phyloP scores from a whole-genome alignment of 345 rosid species.

The Capsella bursapastoris region DNA sequence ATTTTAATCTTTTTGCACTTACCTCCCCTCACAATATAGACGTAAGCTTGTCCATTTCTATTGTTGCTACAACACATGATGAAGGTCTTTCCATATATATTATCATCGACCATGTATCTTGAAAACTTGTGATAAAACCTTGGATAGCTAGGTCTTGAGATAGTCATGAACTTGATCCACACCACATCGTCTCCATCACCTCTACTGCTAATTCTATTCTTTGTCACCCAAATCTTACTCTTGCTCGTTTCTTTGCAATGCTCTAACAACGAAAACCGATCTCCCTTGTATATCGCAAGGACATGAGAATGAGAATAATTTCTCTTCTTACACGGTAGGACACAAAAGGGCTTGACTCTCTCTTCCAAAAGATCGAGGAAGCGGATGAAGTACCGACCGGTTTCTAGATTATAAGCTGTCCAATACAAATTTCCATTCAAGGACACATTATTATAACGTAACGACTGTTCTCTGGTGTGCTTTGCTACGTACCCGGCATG shows the following conservation, averaged over 20 bases:
- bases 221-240: conserved; percentile 15
- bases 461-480: not conserved
- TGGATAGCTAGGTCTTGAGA: conserved; percentile 1
- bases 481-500: not conserved
- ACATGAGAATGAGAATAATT: not conserved
- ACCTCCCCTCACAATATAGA: not conserved
- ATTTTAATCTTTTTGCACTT: not conserved
- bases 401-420: conserved; percentile 1
- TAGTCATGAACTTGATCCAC: conserved; percentile 18
- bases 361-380: not conserved
- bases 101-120: not conserved
- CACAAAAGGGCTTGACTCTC: not conserved
- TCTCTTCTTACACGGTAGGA: not conserved
- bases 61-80: not conserved
- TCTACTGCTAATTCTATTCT: not conserved
- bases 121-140: not conserved
- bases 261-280: conserved; percentile 10
- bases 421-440: conserved; percentile 3
- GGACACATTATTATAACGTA: not conserved
- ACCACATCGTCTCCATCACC: not conserved
- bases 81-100: not conserved
- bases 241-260: not conserved
- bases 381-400: not conserved
- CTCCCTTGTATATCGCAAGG: not conserved
- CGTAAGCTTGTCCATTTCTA: not conserved